Base-by-base conservation (phyloP, 129 eudicot genomes). In the Gnaphalium uliginosum region DNA sequence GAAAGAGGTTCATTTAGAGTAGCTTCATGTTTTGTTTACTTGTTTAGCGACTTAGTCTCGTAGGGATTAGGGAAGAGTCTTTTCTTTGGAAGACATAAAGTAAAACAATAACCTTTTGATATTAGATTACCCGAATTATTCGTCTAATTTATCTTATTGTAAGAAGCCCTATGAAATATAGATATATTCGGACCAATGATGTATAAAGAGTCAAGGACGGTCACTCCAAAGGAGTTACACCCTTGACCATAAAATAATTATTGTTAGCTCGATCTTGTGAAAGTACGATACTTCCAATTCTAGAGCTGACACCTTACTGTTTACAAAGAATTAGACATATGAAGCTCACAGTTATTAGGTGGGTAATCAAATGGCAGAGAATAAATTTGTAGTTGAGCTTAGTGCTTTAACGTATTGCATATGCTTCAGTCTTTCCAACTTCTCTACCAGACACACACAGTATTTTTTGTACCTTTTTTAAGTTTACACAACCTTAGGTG, bases 341-440 rank as follows among this genome's bases (percentile, higher is more conserved):
- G 21, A 41, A 62, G 59, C 63, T 41, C 62, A 32, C 46, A 41
- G 43, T 62, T 62, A 19, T 27, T 74, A 9, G 71, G 56, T 1
- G 43, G 78, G 61, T 62, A 61, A 27, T 74, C 8, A 19, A 26
- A 27, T 75, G 71, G 46, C 15, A 64, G 71, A 30, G 5, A 13
- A 19, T 27, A 4, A 13, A 63, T 46, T 26, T 24, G 7, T 48
- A 50, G 25, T 30, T 62, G 62, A 18, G 64, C 30, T 64, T 5
- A 8, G 5, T 21, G 64, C 66, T 30, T 30, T 75, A 33, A 30
- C 35, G 32, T 43, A 27, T n/a, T 63, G 78, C 66, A 61, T 11
- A 60, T 15, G 32, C 2, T 41, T n/a, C 25, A 73, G 25, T 61
- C 62, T 60, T 46, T 46, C 48, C 48, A 9, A 41, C 30, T 35